Evolutionary conservation across 129 eudicot species (phyloP).

Genomic region (Pulicaria dysenterica): DNA sequence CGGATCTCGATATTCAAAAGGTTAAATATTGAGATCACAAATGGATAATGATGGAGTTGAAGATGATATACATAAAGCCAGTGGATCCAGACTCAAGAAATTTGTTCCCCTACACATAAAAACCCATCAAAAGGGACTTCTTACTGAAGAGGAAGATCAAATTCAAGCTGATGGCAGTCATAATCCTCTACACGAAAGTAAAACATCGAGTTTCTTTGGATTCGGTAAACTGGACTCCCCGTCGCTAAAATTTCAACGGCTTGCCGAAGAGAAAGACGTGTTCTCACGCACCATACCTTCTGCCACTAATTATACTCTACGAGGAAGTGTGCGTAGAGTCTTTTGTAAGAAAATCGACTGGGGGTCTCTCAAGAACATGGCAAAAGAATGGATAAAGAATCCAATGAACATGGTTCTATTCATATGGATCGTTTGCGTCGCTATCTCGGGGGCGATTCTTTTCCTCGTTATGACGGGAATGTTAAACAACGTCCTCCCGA

Average conservation of each 20-base stretch:
- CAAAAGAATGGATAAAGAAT: conserved; percentile 52
- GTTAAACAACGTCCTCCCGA: conserved; percentile 46
- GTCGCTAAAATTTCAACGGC: conserved; percentile 36
- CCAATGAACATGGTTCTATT: conserved; percentile 57
- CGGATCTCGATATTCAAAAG: background rate
- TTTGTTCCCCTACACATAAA: conserved; percentile 34
- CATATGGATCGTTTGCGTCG: conserved; percentile 54
- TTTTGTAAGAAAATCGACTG: conserved; percentile 36
- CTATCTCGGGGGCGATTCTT: conserved; percentile 57
- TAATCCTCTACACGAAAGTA: conserved; percentile 4
- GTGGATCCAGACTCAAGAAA: conserved; percentile 14
- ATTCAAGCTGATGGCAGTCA: conserved; percentile 20
- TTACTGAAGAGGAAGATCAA: conserved; percentile 31
- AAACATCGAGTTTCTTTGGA: conserved; percentile 20
- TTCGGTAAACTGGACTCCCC: conserved; percentile 27
- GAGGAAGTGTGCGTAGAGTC: conserved; percentile 25
- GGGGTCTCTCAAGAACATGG: conserved; percentile 31
- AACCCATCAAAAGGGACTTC: conserved; percentile 39
- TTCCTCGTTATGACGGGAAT: conserved; percentile 68
- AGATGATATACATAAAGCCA: conserved; percentile 10
- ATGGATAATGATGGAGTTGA: conserved; percentile 29
- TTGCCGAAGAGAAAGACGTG: conserved; percentile 38
- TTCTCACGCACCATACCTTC: conserved; percentile 30
- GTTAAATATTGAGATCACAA: background rate
- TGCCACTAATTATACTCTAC: conserved; percentile 20